Conservation (phyloP, 1,284 basidiomycete species). For the Takashimella tepidaria region DNA sequence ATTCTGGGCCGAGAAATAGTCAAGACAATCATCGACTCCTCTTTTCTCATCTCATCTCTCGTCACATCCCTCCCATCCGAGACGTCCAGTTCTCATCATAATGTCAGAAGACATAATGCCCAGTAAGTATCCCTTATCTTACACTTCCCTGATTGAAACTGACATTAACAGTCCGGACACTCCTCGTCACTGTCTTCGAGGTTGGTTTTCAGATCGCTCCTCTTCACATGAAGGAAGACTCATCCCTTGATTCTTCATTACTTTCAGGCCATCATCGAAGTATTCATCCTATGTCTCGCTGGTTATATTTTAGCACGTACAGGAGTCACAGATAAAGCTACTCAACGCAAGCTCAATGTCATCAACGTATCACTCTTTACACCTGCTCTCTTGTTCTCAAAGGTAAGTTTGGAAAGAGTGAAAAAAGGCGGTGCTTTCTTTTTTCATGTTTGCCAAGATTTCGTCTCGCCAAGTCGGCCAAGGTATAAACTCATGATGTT, state of each 20-base stretch:
- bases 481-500: not conserved
- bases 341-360: slow-evolving; percentile 65
- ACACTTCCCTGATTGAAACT: not conserved
- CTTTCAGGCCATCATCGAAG: slow-evolving; percentile 75
- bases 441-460: no score
- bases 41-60: no score
- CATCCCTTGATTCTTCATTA: not conserved
- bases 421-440: no score
- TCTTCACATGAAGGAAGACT: not conserved
- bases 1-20: no score
- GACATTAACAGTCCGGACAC: slow-evolving; percentile 12
- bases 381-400: slow-evolving; percentile 85
- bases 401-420: no score
- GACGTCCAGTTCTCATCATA: no score
- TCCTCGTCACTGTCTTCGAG: slow-evolving; percentile 53
- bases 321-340: slow-evolving; percentile 81
- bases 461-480: not conserved
- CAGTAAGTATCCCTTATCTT: not conserved
- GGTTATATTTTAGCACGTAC: slow-evolving; percentile 75
- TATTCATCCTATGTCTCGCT: slow-evolving; percentile 77
- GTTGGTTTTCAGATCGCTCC: slow-evolving; percentile 42
- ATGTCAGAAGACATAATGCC: slow-evolving; percentile 6
- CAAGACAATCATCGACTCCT: no score
- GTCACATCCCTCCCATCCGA: not conserved
- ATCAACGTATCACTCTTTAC: slow-evolving; percentile 74